Evolutionary conservation across 2,329 filamentous ascomycete species (phyloP).

Genomic region (Fusarium tjaetaba): DNA sequence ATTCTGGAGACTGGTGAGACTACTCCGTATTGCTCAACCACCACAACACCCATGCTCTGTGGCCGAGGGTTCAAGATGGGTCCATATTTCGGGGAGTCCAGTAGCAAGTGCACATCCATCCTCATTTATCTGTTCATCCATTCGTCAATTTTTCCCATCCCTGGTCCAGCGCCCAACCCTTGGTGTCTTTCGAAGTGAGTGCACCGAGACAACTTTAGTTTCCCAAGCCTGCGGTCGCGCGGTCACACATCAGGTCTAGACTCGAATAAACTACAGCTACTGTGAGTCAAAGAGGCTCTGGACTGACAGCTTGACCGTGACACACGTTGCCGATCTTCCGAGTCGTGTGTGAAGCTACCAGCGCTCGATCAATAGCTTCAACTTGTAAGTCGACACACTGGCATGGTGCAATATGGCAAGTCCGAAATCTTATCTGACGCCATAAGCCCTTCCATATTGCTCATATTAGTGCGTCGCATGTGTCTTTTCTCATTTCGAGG

Average conservation of each 20-base stretch:
- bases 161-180: slow-evolving; percentile 1
- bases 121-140: neutral
- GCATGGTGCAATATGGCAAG: slow-evolving; percentile 24
- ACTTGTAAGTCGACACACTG: neutral
- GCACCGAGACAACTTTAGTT: slow-evolving; percentile 11
- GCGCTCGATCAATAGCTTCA: neutral
- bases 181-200: neutral
- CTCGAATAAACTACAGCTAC: slow-evolving; percentile 9
- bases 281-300: neutral
- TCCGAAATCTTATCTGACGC: slow-evolving; percentile 30
- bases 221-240: slow-evolving; percentile 23
- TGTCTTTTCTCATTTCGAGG: slow-evolving; percentile 5
- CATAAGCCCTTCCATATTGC: slow-evolving; percentile 39
- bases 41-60: neutral
- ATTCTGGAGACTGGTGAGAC: neutral
- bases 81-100: neutral
- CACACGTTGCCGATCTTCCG: slow-evolving; percentile 31
- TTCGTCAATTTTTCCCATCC: slow-evolving; percentile 1
- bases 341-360: slow-evolving; percentile 1
- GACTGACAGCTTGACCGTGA: neutral
- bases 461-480: slow-evolving; percentile 27
- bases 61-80: neutral
- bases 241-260: slow-evolving; percentile 25
- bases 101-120: neutral
- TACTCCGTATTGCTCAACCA: neutral